Percentiles rank a stretch among this genome's conserved stretches.
phyloP scores from a whole-genome alignment of 2,329 filamentous ascomycete genomes.

The Plectosphaerella cucumerina region DNA sequence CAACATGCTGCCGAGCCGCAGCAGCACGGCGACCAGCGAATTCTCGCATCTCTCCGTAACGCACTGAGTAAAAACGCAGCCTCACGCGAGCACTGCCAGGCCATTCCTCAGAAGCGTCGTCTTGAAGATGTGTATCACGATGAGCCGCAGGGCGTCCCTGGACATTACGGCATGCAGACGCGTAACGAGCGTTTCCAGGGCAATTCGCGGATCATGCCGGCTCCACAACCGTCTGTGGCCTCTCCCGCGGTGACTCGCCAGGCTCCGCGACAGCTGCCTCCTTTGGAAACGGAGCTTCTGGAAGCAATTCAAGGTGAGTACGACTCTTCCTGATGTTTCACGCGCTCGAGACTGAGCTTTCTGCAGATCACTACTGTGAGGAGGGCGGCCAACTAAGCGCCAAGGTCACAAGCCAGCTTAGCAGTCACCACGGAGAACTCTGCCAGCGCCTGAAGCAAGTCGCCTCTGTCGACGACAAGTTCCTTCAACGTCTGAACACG shows the following conservation, averaged over 20 bases:
- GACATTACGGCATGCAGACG: no score
- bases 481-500: not conserved
- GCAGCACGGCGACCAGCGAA: no score
- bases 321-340: not conserved
- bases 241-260: not conserved
- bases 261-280: not conserved
- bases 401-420: not conserved
- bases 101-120: no score
- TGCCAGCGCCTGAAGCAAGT: not conserved
- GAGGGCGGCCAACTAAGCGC: not conserved
- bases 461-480: not conserved
- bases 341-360: not conserved
- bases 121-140: no score
- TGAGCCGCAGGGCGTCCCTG: no score
- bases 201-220: not conserved
- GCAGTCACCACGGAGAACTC: not conserved
- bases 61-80: no score
- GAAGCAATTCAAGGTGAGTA: not conserved
- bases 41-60: no score
- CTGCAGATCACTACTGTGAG: not conserved
- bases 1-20: no score
- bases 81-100: no score
- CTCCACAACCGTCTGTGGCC: not conserved
- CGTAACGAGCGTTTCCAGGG: no score
- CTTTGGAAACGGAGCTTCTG: not conserved